Percentiles rank a stretch among this genome's conserved stretches.
Conservation (phyloP, 495 filamentous ascomycete species). For the Immersiella caudata region DNA sequence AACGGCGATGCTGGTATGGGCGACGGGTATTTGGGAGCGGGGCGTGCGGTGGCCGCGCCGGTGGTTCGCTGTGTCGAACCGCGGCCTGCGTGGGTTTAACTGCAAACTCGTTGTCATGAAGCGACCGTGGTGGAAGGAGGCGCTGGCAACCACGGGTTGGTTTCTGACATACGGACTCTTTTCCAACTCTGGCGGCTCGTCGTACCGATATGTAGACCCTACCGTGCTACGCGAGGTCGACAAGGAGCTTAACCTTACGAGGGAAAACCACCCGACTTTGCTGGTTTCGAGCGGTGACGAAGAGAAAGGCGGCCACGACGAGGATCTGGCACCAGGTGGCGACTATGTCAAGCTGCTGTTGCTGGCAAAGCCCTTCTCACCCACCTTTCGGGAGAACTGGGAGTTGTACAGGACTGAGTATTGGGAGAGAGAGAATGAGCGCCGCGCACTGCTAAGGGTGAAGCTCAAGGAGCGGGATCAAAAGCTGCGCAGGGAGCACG, state of each 20-base stretch:
- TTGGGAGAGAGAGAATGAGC: slow-evolving; percentile 96
- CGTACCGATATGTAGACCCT: slow-evolving; percentile 69
- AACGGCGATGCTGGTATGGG: slow-evolving; percentile 83
- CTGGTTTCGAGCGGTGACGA: slow-evolving; percentile 48
- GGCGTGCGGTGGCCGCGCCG: slow-evolving; percentile 92
- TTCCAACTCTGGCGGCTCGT: slow-evolving; percentile 61
- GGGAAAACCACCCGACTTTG: slow-evolving; percentile 45
- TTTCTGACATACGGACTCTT: slow-evolving; percentile 76
- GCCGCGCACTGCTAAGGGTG: slow-evolving; percentile 70
- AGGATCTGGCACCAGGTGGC: slow-evolving; percentile 86
- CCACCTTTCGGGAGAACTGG: slow-evolving; percentile 97
- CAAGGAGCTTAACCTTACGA: slow-evolving; percentile 45
- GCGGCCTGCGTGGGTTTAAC: slow-evolving; percentile 88
- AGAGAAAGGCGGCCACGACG: slow-evolving; percentile 65
- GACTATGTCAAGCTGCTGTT: slow-evolving; percentile 89
- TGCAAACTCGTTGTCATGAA: slow-evolving; percentile 90
- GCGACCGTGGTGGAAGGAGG: slow-evolving; percentile 79
- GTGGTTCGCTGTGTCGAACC: slow-evolving; percentile 86
- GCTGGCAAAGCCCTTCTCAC: slow-evolving; percentile 91
- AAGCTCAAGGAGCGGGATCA: slow-evolving; percentile 67
- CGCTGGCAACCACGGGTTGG: slow-evolving; percentile 68
- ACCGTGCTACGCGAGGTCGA: slow-evolving; percentile 55
- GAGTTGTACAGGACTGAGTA: slow-evolving; percentile 90
- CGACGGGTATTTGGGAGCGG: slow-evolving; percentile 91
- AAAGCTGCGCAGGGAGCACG: slow-evolving; percentile 64